Base-by-base conservation (phyloP, 179 eudicot species). In the Heliamphora ciliata region DNA sequence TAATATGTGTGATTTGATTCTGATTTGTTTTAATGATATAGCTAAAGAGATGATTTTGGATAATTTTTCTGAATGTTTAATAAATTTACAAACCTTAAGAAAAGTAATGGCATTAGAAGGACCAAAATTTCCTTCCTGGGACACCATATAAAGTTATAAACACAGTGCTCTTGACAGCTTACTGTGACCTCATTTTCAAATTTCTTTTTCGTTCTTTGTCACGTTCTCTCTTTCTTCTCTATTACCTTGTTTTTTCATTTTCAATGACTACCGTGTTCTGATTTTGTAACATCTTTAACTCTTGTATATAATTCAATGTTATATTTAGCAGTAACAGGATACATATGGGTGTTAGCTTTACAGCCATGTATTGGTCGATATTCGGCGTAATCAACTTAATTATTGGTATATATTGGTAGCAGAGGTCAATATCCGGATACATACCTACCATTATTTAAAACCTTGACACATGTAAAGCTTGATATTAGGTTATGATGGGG, bases 51-150 rank as follows among this genome's bases (percentile, higher is more conserved):
- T 4, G 6, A 15, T 56, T 47, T 71, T 18, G 46, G 55, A 17
- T 50, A 8, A 24, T 76, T 4, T 4, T 76, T n/a, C 50, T 58
- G 8, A 18, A 40, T 76, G 50, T 56, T 56, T 11, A 76, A 56
- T n/a, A 31, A 56, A 8, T n/a, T 31, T 5, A 58, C 7, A 9
- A 31, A 13, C 54, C 40, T 58, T 58, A 15, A 48, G 13, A 31
- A 24, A 76, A 40, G 24, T 40, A 7, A 60, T 77, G 63, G 79
- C 10, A 44, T 59, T 76, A 73, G n/a, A n/a, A 31, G 52, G 74
- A 50, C 52, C 46, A 6, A 7, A 31, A 15, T 54, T 15, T 77
- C 61, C 15, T 77, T 75, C 10, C 58, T n/a, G 60, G 64, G 64
- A 75, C 6, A 17, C 48, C 78, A 31, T 76, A 13, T 56, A 66